phyloP scores from a whole-genome alignment of 2,329 filamentous ascomycete species.

The Nemania abortiva region DNA sequence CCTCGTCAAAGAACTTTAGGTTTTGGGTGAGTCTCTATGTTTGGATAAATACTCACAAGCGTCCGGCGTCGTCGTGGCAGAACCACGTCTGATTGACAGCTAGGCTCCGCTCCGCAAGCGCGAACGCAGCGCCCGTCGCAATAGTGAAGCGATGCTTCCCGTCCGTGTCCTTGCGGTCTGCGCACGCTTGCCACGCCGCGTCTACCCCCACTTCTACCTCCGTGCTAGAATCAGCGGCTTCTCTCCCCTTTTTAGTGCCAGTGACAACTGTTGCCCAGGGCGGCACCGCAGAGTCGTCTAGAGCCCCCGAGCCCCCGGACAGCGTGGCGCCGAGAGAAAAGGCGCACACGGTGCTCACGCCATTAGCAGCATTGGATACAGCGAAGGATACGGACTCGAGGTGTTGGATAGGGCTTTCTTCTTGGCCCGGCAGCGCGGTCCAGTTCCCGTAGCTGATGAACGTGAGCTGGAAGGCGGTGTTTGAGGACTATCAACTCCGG shows the following conservation, averaged over 20 bases:
- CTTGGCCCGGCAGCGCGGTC: conserved; percentile 38
- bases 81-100: conserved; percentile 45
- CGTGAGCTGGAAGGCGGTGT: conserved; percentile 27
- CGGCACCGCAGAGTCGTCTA: too few relatives aligned
- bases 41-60: conserved; percentile 38
- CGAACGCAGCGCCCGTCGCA: conserved; percentile 43
- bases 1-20: too few relatives aligned
- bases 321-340: conserved; percentile 39
- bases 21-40: too few relatives aligned
- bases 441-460: conserved; percentile 44
- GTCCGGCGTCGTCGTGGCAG: conserved; percentile 42
- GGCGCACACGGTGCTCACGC: conserved; percentile 40
- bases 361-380: conserved; percentile 40
- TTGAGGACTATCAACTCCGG: conserved; percentile 10
- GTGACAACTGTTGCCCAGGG: too few relatives aligned
- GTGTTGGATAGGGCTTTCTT: conserved; percentile 36
- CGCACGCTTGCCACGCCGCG: conserved; percentile 41
- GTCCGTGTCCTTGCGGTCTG: conserved; percentile 44
- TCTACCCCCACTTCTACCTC: too few relatives aligned
- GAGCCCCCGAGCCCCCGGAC: not conserved
- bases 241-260: too few relatives aligned
- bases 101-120: conserved; percentile 22
- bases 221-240: too few relatives aligned
- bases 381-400: conserved; percentile 43
- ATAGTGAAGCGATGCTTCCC: conserved; percentile 44